Conservation (phyloP, 768 basidiomycete genomes). For the Termitomyces sp. region DNA sequence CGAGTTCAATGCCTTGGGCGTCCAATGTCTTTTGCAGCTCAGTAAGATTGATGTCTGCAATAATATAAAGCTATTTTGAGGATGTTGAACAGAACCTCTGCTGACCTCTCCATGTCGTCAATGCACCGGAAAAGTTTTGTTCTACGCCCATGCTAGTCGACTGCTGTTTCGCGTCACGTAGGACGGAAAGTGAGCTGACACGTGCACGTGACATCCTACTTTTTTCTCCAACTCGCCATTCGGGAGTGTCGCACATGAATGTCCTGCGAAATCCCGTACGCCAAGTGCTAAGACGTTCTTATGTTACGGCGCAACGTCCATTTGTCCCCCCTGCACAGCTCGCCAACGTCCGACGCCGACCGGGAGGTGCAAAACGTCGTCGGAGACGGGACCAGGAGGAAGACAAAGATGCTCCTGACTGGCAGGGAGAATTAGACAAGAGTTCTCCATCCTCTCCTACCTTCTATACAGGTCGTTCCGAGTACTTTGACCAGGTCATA, state of each 20-base stretch:
- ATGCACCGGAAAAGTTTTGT: constrained; percentile 88
- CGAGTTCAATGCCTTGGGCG: constrained; percentile 87
- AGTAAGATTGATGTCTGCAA: constrained; percentile 74
- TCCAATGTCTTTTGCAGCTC: constrained; percentile 94
- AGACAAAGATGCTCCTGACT: constrained; percentile 2
- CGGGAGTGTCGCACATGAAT: constrained; percentile 17
- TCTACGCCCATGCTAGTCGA: constrained; percentile 31
- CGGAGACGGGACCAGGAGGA: constrained; percentile 13
- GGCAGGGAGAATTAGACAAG: constrained; percentile 14
- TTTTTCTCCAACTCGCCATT: constrained; percentile 7
- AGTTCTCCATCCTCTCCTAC: constrained; percentile 57
- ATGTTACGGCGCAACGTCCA: constrained; percentile 16
- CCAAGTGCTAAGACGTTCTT: constrained; percentile 16
- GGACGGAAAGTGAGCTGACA: constrained; percentile 2
- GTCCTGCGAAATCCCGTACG: constrained; percentile 20
- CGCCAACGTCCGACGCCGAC: constrained; percentile 5
- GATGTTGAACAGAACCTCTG: not conserved
- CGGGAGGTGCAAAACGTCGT: constrained; percentile 12
- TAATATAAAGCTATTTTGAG: not conserved
- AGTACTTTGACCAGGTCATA: constrained; percentile 67
- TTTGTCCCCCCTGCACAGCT: constrained; percentile 32
- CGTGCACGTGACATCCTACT: constrained; percentile 19
- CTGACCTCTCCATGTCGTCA: constrained; percentile 89
- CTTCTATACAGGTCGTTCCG: constrained; percentile 79
- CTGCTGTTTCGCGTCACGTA: constrained; percentile 1